Evolutionary conservation across 2,329 filamentous ascomycete genomes (phyloP).

Genomic region (Phaeosphaeria sp.): DNA sequence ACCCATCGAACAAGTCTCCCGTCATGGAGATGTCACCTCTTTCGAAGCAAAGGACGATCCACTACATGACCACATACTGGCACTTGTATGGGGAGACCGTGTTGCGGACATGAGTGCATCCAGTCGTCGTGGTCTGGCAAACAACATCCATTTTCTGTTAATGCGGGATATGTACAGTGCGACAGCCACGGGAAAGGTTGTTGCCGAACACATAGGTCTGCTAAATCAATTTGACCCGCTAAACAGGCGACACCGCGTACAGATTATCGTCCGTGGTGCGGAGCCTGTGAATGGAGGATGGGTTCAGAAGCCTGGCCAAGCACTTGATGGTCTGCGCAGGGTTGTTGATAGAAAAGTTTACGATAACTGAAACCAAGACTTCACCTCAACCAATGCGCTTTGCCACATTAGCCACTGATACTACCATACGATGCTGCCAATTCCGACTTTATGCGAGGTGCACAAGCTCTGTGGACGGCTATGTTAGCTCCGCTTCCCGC

Average conservation of each 20-base stretch:
- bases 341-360: neutral
- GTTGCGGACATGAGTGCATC: neutral
- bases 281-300: neutral
- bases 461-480: neutral
- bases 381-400: too few relatives aligned
- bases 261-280: neutral
- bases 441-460: neutral
- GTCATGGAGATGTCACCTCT: neutral
- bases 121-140: neutral
- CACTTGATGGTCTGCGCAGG: neutral
- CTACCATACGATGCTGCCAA: neutral
- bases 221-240: neutral
- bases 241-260: neutral
- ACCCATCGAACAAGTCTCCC: neutral
- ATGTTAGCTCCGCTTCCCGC: too few relatives aligned
- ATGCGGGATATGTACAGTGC: neutral
- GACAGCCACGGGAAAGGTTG: neutral
- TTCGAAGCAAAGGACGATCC: neutral
- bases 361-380: neutral
- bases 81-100: neutral
- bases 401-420: too few relatives aligned
- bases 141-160: conserved; percentile 2
- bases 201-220: neutral
- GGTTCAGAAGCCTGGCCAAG: neutral
- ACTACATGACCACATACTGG: neutral